Base-by-base conservation (phyloP, 169 alveolate genomes). In the Plasmodium billcollinsi region DNA sequence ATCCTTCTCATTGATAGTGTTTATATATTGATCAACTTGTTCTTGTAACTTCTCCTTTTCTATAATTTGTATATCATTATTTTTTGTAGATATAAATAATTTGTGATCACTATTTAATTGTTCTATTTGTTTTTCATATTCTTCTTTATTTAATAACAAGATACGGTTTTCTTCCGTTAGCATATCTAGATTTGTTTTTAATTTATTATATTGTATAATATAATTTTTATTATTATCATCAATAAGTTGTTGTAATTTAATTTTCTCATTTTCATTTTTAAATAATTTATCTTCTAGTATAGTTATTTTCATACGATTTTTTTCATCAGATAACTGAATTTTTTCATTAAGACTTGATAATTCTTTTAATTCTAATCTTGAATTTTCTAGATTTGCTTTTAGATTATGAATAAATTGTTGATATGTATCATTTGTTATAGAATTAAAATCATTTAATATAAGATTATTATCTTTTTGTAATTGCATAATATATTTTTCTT, bases 141-240 rank as follows among this genome's bases (percentile, higher is more conserved):
- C 63, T 49, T 70, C 74, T 15, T 70, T 83, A 11, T 47, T 24
- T 4, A 83, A 20, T 6, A 43, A 62, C 14, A 83, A 47, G 0
- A 59, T 62, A 67, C 85, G 52, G 20, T 83, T 83, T 54, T 83
- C 86, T 11, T 83, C 91, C 2, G 62, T 43, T 1, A 83, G 2
- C 20, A 83, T 61, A 29, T 83, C 91, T 2, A 83, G 8, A n/a
- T 83, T 45, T 15, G 91, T 83, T 33, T 29, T 70, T n/a, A 83
- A 26, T 52, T 54, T 67, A 63, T 83, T 83, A 43, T 29, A 29
- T 1, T 45, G 15, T 49, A 83, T 83, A 0, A 29, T n/a, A 54
- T 71, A n/a, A 0, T 69, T 49, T 2, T 18, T 69, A 21, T 6
- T 70, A 6, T 58, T 70, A 4, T 56, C 21, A n/a, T 54, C 66